Evolutionary conservation across 2,329 filamentous ascomycete species (phyloP).

Genomic region (Aspergillus sclerotialis): DNA sequence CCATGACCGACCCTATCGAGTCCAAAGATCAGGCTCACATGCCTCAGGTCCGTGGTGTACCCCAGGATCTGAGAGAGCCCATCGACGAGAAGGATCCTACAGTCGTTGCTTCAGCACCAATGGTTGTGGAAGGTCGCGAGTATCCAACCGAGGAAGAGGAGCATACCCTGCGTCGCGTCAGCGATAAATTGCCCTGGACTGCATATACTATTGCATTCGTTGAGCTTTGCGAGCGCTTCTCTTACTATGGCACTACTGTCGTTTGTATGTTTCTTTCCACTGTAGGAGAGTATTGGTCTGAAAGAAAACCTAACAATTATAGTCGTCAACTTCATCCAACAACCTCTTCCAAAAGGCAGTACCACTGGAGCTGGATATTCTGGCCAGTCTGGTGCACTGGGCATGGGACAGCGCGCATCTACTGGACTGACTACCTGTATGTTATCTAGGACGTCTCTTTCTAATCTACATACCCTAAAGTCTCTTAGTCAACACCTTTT

Average conservation of each 20-base stretch:
- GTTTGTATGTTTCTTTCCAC: slow-evolving; percentile 46
- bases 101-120: slow-evolving; percentile 1
- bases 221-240: slow-evolving; percentile 70
- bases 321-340: slow-evolving; percentile 58
- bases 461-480: neutral
- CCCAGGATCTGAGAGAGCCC: slow-evolving; percentile 2
- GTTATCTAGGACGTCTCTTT: slow-evolving; percentile 1
- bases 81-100: slow-evolving; percentile 4
- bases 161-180: slow-evolving; percentile 27
- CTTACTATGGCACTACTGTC: slow-evolving; percentile 66
- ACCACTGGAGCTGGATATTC: slow-evolving; percentile 43
- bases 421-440: slow-evolving; percentile 45
- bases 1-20: slow-evolving; percentile 7
- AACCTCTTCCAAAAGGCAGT: slow-evolving; percentile 48
- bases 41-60: slow-evolving; percentile 5
- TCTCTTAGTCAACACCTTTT: slow-evolving; percentile 51
- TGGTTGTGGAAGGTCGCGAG: slow-evolving; percentile 6
- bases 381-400: slow-evolving; percentile 46
- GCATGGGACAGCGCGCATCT: slow-evolving; percentile 52
- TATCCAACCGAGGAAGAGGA: slow-evolving; percentile 29
- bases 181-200: slow-evolving; percentile 50
- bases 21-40: slow-evolving; percentile 3
- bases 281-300: neutral
- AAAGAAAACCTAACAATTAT: slow-evolving; percentile 6
- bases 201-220: slow-evolving; percentile 66